phyloP scores from a whole-genome alignment of 345 rosid species.

The Trapa incisa region DNA sequence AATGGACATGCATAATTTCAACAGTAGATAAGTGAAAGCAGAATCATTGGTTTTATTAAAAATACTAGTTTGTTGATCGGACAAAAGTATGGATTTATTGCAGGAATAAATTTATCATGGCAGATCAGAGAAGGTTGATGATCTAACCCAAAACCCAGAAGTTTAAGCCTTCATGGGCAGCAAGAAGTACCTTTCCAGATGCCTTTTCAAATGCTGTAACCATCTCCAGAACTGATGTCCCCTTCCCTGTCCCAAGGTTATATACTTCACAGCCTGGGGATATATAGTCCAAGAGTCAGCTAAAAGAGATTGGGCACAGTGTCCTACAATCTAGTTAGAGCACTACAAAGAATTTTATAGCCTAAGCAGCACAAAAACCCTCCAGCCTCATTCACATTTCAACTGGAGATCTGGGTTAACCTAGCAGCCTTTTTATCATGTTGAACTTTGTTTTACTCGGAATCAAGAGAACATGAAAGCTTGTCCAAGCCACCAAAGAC shows the following conservation, averaged over 20 bases:
- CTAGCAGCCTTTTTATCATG: neutral
- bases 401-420: neutral
- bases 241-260: constrained; percentile 96
- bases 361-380: neutral
- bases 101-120: no score
- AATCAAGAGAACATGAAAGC: neutral
- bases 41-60: neutral
- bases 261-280: constrained; percentile 72
- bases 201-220: constrained; percentile 86
- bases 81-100: no score
- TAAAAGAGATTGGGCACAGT: neutral
- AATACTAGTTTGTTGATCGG: neutral
- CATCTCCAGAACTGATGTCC: constrained; percentile 96
- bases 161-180: no score
- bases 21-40: neutral
- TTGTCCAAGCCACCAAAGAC: neutral
- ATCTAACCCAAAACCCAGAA: neutral
- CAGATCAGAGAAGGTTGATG: no score
- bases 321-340: neutral
- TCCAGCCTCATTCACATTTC: neutral
- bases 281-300: neutral
- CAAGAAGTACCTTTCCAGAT: constrained; percentile 57
- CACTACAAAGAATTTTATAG: no score
- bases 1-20: neutral
- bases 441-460: neutral